Base-by-base conservation (phyloP, 805 yeast genomes). In the Brettanomyces naardenensis region DNA sequence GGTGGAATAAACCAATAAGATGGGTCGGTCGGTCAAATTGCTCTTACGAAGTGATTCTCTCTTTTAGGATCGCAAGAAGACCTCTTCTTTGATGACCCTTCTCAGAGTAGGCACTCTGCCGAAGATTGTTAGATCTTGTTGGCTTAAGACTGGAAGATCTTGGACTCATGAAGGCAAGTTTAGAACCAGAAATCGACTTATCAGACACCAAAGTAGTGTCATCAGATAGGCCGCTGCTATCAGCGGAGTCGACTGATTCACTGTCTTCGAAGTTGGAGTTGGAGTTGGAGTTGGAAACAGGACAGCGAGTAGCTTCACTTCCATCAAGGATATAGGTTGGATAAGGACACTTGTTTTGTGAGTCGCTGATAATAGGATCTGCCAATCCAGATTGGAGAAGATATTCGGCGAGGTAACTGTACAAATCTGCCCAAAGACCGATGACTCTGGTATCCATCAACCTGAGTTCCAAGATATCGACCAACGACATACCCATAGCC, bases 401-500 rank as follows among this genome's bases (percentile, higher is more conserved):
- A n/a, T n/a, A n/a, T n/a, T n/a, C n/a, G 19, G 61, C 54, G n/a
- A 60, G 41, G 39, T 49, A 60, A 19, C 49, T 39, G 48, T 53
- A 61, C 25, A 61, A 43, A 28, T 44, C 50, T 18, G 46, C 37
- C 64, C 64, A 61, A 4, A 46, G 33, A 33, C 43, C 34, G 33
- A 46, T 36, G 46, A 40, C 37, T 6, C 33, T 33, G 29, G 43
- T 32, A 26, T 47, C 44, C 11, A 37, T 19, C 41, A 76, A 70
- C 40, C 80, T 55, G 46, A 74, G 80, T 42, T 68, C 67, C 44
- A 78, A 70, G 0, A 85, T 75, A 45, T 67, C 71, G 33, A 78
- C 59, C 34, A 80, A 61, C 0, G 84, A 80, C 31, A 66, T 66
- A 1, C 86, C 86, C 81, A 80, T 72, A 27, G 75, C 52, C 53